Conservation (phyloP, 257 asterid genomes). For the Petunia secreta region DNA sequence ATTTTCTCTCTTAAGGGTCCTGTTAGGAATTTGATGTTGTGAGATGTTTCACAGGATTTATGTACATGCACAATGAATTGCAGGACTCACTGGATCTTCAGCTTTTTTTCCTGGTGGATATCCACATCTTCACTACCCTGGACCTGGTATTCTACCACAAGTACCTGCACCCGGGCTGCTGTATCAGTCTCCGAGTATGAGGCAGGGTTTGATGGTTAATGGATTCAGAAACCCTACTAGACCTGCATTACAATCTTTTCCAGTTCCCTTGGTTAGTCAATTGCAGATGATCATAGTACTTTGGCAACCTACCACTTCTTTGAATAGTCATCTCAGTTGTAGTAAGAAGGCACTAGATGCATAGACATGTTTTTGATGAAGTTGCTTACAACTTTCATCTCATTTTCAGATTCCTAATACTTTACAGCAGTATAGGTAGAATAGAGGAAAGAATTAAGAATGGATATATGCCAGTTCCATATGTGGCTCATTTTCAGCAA, state of each 20-base stretch:
- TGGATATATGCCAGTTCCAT: slow-evolving; percentile 42
- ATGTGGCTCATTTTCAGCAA: slow-evolving; percentile 41
- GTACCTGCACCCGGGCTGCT: slow-evolving; percentile 56
- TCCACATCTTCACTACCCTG: slow-evolving; percentile 61
- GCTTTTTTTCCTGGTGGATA: slow-evolving; percentile 66
- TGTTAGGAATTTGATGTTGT: not conserved
- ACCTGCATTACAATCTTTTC: slow-evolving; percentile 55
- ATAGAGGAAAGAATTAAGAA: slow-evolving; percentile 56
- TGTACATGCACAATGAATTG: slow-evolving; percentile 61
- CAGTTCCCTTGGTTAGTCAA: slow-evolving; percentile 59
- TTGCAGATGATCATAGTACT: not conserved
- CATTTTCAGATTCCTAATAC: slow-evolving; percentile 50
- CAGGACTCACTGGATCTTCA: slow-evolving; percentile 59
- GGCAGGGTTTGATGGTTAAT: slow-evolving; percentile 71
- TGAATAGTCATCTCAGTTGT: not conserved
- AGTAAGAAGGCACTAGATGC: not conserved
- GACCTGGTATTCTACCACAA: slow-evolving; percentile 55
- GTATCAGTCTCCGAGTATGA: slow-evolving; percentile 60
- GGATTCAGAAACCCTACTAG: slow-evolving; percentile 52
- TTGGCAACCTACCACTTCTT: not conserved
- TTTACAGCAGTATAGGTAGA: slow-evolving; percentile 60
- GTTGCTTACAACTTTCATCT: not conserved
- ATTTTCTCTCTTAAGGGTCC: slow-evolving; percentile 4
- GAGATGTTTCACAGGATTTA: slow-evolving; percentile 53
- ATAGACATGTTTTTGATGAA: not conserved